Percentiles rank a stretch among this genome's conserved stretches.
phyloP scores from a whole-genome alignment of 371 early-diverging fungal genomes.

The Apophysomyces variabilis region DNA sequence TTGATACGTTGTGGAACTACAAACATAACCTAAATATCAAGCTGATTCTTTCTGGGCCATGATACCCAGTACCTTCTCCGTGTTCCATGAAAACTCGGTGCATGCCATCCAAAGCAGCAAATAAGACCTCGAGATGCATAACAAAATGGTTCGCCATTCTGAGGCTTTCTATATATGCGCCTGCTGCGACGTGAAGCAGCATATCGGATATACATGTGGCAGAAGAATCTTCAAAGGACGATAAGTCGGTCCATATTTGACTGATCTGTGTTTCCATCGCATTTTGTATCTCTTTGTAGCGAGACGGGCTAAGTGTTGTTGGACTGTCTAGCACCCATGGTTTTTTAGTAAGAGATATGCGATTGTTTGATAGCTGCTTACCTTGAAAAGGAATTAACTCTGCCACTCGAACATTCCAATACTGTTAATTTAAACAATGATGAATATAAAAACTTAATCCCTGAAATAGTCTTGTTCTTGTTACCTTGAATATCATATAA shows the following conservation, averaged over 20 bases:
- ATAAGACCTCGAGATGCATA: constrained; percentile 89
- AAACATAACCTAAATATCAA: background rate
- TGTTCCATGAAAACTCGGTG: constrained; percentile 33
- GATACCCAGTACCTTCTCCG: constrained; percentile 18
- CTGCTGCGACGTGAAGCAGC: constrained; percentile 90
- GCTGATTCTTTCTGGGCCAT: background rate
- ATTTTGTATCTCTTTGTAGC: constrained; percentile 49
- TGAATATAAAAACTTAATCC: constrained; percentile 24
- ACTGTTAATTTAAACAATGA: constrained; percentile 27
- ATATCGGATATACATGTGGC: constrained; percentile 97
- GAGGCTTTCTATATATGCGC: constrained; percentile 81
- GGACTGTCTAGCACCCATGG: background rate
- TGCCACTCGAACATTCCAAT: constrained; percentile 78
- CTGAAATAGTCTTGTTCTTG: background rate
- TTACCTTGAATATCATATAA: constrained; percentile 85
- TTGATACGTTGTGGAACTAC: constrained; percentile 68
- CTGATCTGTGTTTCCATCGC: constrained; percentile 77
- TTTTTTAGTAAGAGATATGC: background rate
- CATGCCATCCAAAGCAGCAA: constrained; percentile 79
- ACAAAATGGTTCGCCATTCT: constrained; percentile 89
- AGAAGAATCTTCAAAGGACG: constrained; percentile 94
- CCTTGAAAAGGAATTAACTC: constrained; percentile 20
- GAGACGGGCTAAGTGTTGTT: constrained; percentile 8
- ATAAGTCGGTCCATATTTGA: constrained; percentile 89
- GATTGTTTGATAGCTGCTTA: constrained; percentile 7